phyloP scores from a whole-genome alignment of 2,329 filamentous ascomycete genomes.

The Dothiorella sarmentorum region DNA sequence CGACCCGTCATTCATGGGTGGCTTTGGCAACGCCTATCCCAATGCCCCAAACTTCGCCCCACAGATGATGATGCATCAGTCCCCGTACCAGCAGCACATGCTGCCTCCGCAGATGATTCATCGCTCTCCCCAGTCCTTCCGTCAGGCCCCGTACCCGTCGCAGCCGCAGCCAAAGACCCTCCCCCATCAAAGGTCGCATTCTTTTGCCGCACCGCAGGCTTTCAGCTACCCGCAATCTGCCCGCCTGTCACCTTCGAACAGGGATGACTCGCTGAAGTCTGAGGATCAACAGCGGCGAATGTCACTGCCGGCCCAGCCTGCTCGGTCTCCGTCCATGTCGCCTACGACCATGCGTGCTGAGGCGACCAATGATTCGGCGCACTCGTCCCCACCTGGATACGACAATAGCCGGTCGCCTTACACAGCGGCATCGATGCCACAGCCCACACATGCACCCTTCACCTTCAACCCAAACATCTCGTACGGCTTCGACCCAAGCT shows the following conservation, averaged over 20 bases:
- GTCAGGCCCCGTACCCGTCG: constrained; percentile 32
- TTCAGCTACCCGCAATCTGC: constrained; percentile 30
- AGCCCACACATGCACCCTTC: constrained; percentile 24
- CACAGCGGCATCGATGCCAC: background rate
- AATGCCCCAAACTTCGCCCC: constrained; percentile 41
- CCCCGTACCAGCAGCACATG: constrained; percentile 31
- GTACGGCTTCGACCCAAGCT: constrained; percentile 26
- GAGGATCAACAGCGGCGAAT: constrained; percentile 37
- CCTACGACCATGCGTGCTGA: constrained; percentile 20
- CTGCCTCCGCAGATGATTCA: constrained; percentile 34
- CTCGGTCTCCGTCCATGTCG: constrained; percentile 23
- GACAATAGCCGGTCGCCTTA: background rate
- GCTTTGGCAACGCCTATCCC: constrained; percentile 30
- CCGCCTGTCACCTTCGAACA: constrained; percentile 21
- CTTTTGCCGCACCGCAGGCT: constrained; percentile 43
- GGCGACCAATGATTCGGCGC: background rate
- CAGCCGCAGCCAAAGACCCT: constrained; percentile 38
- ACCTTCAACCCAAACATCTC: constrained; percentile 23
- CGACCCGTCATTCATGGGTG: constrained; percentile 6
- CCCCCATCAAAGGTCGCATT: constrained; percentile 44
- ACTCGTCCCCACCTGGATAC: background rate
- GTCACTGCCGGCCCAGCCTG: constrained; percentile 41
- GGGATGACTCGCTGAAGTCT: constrained; percentile 24
- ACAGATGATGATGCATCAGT: constrained; percentile 33
- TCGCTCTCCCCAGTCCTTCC: constrained; percentile 26